Evolutionary conservation across 2,329 filamentous ascomycete species (phyloP).

Genomic region (Cryphonectria carpinicola): DNA sequence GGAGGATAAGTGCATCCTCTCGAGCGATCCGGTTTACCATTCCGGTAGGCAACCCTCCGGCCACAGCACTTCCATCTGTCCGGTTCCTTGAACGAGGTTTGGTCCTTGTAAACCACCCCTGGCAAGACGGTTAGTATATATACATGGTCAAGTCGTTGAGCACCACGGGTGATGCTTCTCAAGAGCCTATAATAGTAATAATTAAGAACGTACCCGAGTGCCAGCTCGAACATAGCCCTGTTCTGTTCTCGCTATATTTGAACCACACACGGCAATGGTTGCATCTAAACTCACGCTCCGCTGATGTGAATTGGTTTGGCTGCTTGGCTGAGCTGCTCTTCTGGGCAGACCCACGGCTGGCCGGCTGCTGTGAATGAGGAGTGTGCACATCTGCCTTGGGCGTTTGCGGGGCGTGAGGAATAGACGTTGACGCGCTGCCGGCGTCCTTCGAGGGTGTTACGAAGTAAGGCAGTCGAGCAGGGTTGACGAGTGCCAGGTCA

Average conservation of each 20-base stretch:
- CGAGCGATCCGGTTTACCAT: background rate
- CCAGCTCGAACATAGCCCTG: background rate
- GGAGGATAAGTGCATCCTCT: background rate
- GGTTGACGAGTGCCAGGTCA: background rate
- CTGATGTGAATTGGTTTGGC: background rate
- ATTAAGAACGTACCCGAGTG: background rate
- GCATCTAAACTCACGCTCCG: background rate
- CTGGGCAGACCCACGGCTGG: background rate
- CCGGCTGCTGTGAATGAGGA: background rate
- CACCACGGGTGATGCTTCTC: background rate
- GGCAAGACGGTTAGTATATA: background rate
- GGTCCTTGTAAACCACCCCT: background rate
- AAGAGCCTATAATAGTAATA: too few relatives aligned
- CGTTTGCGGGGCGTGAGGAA: background rate
- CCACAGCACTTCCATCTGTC: background rate
- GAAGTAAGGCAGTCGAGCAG: background rate
- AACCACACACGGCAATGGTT: conserved; percentile 3
- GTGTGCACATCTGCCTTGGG: background rate
- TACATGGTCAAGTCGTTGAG: background rate
- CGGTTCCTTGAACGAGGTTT: background rate
- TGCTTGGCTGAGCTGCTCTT: background rate
- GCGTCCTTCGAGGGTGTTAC: background rate
- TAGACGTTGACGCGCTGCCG: background rate
- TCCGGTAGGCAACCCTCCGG: background rate
- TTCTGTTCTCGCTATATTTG: background rate